These are phyloP conservation scores for Skeletonema potamos DNA, from an alignment of 108 stramenopile genomes.

Conservation along the genomic window DNA sequence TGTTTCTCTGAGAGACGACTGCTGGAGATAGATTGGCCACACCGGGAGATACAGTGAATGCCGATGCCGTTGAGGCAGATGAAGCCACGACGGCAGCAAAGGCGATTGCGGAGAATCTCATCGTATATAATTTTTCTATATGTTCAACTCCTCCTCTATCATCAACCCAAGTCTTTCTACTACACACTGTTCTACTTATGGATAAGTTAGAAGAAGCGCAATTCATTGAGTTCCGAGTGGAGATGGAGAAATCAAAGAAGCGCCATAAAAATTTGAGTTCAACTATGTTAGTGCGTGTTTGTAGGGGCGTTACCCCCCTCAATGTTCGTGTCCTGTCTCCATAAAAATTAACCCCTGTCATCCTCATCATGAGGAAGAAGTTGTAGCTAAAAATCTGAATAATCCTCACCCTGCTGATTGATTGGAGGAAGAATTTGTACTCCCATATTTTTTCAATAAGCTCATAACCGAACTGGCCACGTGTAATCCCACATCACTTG, in stretches of 20 bases:
- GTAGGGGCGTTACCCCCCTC: not conserved
- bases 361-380: not conserved
- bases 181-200: not conserved
- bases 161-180: not conserved
- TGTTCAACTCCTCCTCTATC: too few relatives aligned
- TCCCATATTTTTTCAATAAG: not conserved
- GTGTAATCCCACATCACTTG: too few relatives aligned
- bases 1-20: not conserved
- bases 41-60: conserved; percentile 13
- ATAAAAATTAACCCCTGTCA: not conserved
- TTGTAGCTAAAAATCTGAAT: not conserved
- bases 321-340: not conserved
- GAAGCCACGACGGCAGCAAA: conserved; percentile 23
- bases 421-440: not conserved
- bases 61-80: conserved; percentile 20
- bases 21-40: conserved; percentile 4
- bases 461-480: not conserved
- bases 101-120: conserved; percentile 40
- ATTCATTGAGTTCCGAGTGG: not conserved
- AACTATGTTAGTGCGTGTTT: not conserved
- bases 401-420: not conserved
- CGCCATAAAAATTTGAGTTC: not conserved
- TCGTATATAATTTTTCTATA: not conserved
- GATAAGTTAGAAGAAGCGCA: not conserved
- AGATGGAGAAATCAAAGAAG: not conserved